A percentile compares a stretch with the other conserved stretches of the same genome.
Conservation (phyloP, 108 stramenopile species). For the Nitzschia putrida region DNA sequence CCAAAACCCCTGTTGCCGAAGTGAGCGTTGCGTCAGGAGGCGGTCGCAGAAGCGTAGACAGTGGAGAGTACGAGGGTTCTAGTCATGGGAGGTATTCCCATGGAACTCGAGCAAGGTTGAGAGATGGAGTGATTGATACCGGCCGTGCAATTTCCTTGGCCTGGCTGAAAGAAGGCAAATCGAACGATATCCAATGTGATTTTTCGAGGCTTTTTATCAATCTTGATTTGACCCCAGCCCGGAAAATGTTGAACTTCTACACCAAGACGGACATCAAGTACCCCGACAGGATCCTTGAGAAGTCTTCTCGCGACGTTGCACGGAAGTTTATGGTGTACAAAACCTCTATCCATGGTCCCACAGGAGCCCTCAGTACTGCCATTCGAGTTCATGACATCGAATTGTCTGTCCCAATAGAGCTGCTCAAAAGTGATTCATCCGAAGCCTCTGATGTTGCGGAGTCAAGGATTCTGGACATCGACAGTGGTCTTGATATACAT, state of each 20-base stretch:
- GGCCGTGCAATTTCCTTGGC: conserved; percentile 29
- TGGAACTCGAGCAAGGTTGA: not conserved
- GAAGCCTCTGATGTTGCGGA: conserved; percentile 7
- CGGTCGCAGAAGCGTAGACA: conserved; percentile 10
- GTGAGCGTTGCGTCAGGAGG: conserved; percentile 14
- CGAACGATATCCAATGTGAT: conserved; percentile 25
- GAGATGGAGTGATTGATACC: conserved; percentile 4
- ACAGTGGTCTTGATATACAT: not conserved
- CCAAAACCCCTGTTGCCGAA: conserved; percentile 19
- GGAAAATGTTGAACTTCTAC: conserved; percentile 27
- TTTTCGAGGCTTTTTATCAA: conserved; percentile 16
- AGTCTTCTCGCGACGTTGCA: conserved; percentile 34
- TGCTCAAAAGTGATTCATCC: not conserved
- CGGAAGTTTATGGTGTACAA: conserved; percentile 38
- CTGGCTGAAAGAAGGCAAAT: conserved; percentile 5
- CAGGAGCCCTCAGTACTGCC: conserved; percentile 13
- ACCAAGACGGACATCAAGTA: conserved; percentile 24
- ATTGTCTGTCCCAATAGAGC: conserved; percentile 23
- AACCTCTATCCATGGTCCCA: not conserved
- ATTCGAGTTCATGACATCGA: conserved; percentile 39
- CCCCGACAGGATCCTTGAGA: conserved; percentile 19
- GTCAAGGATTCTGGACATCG: conserved; percentile 8
- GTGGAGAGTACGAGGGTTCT: not conserved
- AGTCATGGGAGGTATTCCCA: not conserved
- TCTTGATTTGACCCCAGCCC: conserved; percentile 15